Evolutionary conservation across 148 eudicot species (phyloP).

Genomic region (Rhododendron ferrugineum): DNA sequence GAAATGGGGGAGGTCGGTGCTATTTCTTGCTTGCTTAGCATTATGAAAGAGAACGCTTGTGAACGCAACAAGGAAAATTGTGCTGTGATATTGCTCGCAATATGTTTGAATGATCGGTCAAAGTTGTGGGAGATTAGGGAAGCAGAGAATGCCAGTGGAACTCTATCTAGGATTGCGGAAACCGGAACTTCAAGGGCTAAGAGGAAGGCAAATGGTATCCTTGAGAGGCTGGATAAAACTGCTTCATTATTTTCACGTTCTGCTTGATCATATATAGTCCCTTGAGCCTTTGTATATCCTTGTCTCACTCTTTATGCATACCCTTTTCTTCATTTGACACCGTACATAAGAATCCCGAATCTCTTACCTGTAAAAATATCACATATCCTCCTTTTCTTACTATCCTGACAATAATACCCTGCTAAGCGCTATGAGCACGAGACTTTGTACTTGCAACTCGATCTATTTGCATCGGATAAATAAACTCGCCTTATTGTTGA

Average conservation of each 20-base stretch:
- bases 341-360: constrained; percentile 4
- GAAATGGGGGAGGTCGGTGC: constrained; percentile 25
- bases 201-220: constrained; percentile 30
- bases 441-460: neutral
- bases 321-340: neutral
- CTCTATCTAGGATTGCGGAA: constrained; percentile 14
- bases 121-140: constrained; percentile 15
- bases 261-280: neutral
- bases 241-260: constrained; percentile 4
- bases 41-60: constrained; percentile 14
- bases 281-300: neutral
- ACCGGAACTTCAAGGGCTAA: constrained; percentile 32
- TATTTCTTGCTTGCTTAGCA: constrained; percentile 12
- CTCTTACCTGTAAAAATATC: neutral
- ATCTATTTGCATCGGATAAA: neutral
- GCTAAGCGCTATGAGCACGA: neutral
- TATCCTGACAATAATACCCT: neutral
- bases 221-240: constrained; percentile 23
- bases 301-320: neutral
- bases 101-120: constrained; percentile 14
- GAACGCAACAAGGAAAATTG: constrained; percentile 21
- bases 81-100: constrained; percentile 13
- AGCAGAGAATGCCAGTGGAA: constrained; percentile 18
- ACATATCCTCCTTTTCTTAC: neutral
- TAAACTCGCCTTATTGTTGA: neutral